Percentiles rank a stretch among this genome's conserved stretches.
Conservation (phyloP, 495 filamentous ascomycete species). For the Penicillium canariense region DNA sequence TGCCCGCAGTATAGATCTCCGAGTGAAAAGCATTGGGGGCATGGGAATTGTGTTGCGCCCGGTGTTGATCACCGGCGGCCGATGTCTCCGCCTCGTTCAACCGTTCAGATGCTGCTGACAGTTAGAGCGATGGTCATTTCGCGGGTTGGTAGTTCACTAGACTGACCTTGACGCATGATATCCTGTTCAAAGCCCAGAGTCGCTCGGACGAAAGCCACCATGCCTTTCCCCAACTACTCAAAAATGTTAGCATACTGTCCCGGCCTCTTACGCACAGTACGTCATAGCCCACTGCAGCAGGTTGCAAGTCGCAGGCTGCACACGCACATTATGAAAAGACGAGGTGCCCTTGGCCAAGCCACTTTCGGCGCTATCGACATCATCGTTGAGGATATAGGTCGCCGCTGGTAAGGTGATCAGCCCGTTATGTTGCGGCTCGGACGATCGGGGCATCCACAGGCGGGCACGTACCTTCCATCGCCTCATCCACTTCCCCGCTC, state of each 20-base stretch:
- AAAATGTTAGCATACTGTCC: conserved; percentile 10
- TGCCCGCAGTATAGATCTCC: conserved; percentile 73
- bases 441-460: background rate
- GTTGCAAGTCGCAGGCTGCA: background rate
- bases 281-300: conserved; percentile 7
- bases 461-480: conserved; percentile 53
- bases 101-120: conserved; percentile 58
- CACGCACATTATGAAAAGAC: conserved; percentile 78
- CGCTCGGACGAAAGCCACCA: conserved; percentile 80
- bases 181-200: conserved; percentile 92
- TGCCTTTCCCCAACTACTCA: conserved; percentile 68
- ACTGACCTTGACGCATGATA: conserved; percentile 77
- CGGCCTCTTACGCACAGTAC: background rate
- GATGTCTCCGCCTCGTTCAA: conserved; percentile 76
- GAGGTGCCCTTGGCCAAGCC: conserved; percentile 69
- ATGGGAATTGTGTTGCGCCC: conserved; percentile 55
- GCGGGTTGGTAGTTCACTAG: conserved; percentile 1
- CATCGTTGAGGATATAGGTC: conserved; percentile 84
- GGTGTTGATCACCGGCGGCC: conserved; percentile 75
- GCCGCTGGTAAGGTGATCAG: conserved; percentile 34
- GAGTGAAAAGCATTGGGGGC: conserved; percentile 51
- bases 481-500: conserved; percentile 55
- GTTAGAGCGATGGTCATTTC: conserved; percentile 12
- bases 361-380: conserved; percentile 81
- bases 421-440: background rate